Evolutionary conservation across 2,329 filamentous ascomycete species (phyloP).

Genomic region (Neopestalotiopsis clavispora): DNA sequence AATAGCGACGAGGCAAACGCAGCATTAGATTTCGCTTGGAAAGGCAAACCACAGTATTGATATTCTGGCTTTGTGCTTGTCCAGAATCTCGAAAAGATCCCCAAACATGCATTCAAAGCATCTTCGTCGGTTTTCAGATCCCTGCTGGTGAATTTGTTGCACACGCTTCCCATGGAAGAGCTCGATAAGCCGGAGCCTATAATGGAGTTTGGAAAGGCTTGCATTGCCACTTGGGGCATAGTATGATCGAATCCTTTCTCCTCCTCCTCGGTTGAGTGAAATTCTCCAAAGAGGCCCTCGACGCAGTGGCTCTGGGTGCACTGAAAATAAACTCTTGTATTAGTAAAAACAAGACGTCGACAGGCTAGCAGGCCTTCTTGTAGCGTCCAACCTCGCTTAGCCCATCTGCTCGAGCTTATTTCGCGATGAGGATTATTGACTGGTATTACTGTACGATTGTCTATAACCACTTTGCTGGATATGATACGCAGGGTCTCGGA

Average conservation of each 20-base stretch:
- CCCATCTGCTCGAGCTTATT: not conserved
- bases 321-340: not conserved
- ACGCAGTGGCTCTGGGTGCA: not conserved
- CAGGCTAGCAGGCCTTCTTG: not conserved
- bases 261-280: too few species aligned
- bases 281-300: not conserved
- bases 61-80: not conserved
- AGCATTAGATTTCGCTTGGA: not conserved
- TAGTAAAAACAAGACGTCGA: not conserved
- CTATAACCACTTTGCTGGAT: not conserved
- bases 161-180: not conserved
- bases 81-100: not conserved
- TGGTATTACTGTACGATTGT: too few species aligned
- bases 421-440: too few species aligned
- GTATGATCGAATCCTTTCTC: too few species aligned
- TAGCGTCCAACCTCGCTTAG: not conserved
- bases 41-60: not conserved
- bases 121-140: not conserved
- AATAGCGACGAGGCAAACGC: not conserved
- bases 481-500: not conserved
- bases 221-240: not conserved
- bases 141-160: not conserved
- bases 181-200: not conserved
- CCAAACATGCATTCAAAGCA: not conserved
- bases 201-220: not conserved